Conservation (phyloP, 83 land plant genomes). For the Isoetes engelmannii region DNA sequence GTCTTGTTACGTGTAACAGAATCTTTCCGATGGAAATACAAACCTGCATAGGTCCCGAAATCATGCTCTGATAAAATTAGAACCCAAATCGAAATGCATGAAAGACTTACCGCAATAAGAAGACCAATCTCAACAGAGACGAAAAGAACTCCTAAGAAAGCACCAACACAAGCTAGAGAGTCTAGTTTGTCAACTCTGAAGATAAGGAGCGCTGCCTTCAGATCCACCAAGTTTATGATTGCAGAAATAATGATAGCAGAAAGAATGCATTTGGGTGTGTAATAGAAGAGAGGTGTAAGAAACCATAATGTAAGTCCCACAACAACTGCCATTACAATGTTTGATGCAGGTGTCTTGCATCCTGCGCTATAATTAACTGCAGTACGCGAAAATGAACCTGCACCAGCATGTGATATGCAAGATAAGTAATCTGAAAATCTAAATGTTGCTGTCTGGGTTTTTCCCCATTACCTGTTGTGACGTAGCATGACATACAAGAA, state of each 20-base stretch:
- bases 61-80: neutral
- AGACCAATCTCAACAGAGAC: conserved; percentile 10
- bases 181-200: conserved; percentile 1
- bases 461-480: conserved; percentile 45
- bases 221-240: conserved; percentile 29
- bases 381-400: conserved; percentile 66
- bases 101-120: conserved; percentile 1
- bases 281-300: conserved; percentile 59
- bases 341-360: conserved; percentile 65
- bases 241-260: conserved; percentile 57
- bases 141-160: conserved; percentile 3
- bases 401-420: conserved; percentile 3
- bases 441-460: no score
- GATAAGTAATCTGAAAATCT: no score
- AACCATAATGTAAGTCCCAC: conserved; percentile 61
- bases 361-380: conserved; percentile 76
- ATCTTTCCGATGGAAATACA: conserved; percentile 26
- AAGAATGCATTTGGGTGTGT: conserved; percentile 59
- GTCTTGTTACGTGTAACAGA: conserved; percentile 29
- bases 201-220: conserved; percentile 2
- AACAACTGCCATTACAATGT: conserved; percentile 61
- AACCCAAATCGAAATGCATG: neutral
- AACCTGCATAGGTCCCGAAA: conserved; percentile 18
- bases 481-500: conserved; percentile 55
- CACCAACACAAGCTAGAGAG: conserved; percentile 6